Evolutionary conservation across 306 rosid genomes (phyloP).

Genomic region (Prunus campanulata): DNA sequence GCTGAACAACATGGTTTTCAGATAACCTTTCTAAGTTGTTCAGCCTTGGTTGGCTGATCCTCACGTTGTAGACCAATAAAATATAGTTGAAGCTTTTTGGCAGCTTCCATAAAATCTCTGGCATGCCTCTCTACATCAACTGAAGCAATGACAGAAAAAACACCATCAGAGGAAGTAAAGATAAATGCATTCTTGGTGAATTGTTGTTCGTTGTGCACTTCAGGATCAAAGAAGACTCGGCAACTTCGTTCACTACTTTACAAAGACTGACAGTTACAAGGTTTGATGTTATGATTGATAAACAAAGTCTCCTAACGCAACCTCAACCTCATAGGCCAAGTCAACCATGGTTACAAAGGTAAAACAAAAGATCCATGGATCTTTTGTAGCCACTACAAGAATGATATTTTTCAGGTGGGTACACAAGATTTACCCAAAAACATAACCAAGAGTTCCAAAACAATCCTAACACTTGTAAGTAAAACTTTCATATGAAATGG

Average conservation of each 20-base stretch:
- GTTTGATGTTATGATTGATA: neutral
- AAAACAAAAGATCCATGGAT: neutral
- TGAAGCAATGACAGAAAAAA: constrained; percentile 27
- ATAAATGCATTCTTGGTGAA: no score
- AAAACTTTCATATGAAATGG: neutral
- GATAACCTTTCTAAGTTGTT: constrained; percentile 65
- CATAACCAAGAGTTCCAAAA: neutral
- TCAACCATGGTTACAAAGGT: neutral
- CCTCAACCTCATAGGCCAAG: neutral
- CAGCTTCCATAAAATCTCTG: constrained; percentile 96
- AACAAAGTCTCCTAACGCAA: neutral
- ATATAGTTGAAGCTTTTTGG: constrained; percentile 82
- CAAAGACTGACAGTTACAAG: neutral
- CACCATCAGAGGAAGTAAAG: neutral
- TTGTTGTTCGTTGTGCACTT: no score
- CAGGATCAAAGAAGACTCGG: neutral
- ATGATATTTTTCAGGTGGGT: neutral
- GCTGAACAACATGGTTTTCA: neutral
- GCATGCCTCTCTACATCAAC: constrained; percentile 96
- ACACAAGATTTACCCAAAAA: neutral
- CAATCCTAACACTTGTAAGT: neutral
- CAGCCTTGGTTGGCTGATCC: constrained; percentile 66
- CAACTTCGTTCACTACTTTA: neutral
- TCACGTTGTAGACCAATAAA: constrained; percentile 80
- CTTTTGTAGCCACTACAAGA: neutral